These are phyloP conservation scores for Gelatoporia subvermispora DNA, from an alignment of 768 basidiomycete species.

Conservation along the genomic window DNA sequence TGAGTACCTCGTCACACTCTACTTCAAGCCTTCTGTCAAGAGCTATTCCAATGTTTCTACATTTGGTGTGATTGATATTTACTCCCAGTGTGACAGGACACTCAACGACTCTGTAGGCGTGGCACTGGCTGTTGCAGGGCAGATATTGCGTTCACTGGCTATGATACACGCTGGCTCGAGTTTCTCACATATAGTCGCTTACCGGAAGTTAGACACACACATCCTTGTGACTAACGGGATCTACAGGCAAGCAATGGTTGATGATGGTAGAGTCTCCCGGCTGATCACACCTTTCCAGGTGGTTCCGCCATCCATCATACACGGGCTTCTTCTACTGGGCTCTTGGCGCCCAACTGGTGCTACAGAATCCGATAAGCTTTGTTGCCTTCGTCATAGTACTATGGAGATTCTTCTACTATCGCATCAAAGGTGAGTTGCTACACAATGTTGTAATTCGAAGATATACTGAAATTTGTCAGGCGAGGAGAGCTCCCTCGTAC, in stretches of 20 bases:
- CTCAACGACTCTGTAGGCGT: constrained; percentile 44
- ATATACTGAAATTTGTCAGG: constrained; percentile 36
- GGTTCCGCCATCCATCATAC: constrained; percentile 93
- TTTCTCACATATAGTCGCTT: constrained; percentile 88
- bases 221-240: constrained; percentile 83
- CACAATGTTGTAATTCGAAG: not conserved
- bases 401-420: constrained; percentile 81
- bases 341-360: constrained; percentile 83
- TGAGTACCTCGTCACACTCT: constrained; percentile 74
- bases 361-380: constrained; percentile 82
- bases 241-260: constrained; percentile 59
- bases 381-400: constrained; percentile 60
- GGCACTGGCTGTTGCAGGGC: constrained; percentile 59
- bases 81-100: not conserved
- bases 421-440: constrained; percentile 67
- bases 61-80: constrained; percentile 41
- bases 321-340: constrained; percentile 99
- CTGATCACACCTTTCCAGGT: constrained; percentile 36
- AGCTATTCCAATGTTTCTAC: constrained; percentile 49
- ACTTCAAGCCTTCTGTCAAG: constrained; percentile 65
- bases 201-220: constrained; percentile 68
- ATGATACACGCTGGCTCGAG: constrained; percentile 95
- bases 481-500: constrained; percentile 75
- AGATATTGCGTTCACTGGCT: constrained; percentile 78
- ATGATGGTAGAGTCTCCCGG: not conserved